A percentile compares a stretch with the other conserved stretches of the same genome.
Evolutionary conservation across 1,284 basidiomycete species (phyloP).

Genomic region (Tylopilus sp.): DNA sequence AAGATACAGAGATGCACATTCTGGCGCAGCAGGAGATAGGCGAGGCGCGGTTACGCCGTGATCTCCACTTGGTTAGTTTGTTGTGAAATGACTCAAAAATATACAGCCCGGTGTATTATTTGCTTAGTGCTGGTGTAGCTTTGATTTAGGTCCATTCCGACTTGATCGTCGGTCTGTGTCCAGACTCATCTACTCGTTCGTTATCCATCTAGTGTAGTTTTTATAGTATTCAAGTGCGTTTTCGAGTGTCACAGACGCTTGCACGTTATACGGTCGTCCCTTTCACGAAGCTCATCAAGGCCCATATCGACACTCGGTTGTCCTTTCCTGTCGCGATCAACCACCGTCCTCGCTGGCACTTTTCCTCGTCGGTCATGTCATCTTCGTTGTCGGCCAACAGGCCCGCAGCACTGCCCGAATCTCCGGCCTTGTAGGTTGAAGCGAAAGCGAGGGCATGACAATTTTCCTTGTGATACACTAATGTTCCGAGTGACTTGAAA

Average conservation of each 20-base stretch:
- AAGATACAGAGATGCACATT: conserved; percentile 21
- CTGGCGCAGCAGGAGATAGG: conserved; percentile 35
- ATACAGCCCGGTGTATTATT: conserved; percentile 2
- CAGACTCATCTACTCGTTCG: conserved; percentile 12
- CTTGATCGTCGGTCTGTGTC: neutral
- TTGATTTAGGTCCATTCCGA: neutral
- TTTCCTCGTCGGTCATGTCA: conserved; percentile 51
- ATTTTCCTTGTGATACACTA: conserved; percentile 73
- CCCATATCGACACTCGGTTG: conserved; percentile 73
- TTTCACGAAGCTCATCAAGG: conserved; percentile 64
- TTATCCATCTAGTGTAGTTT: conserved; percentile 21
- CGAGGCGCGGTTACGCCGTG: conserved; percentile 47
- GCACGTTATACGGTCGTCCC: neutral
- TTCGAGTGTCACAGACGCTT: neutral
- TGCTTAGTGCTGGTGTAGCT: neutral
- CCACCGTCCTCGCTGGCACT: conserved; percentile 57
- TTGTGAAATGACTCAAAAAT: conserved; percentile 32
- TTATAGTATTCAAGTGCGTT: conserved; percentile 5
- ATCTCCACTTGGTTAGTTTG: conserved; percentile 53
- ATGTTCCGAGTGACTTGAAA: conserved; percentile 74
- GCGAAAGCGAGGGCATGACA: conserved; percentile 74
- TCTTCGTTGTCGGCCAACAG: conserved; percentile 35
- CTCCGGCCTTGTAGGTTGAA: conserved; percentile 6
- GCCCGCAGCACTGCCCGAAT: neutral
- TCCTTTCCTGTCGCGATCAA: conserved; percentile 73